These are phyloP conservation scores for Recurvomyces mirabilis DNA, from an alignment of 495 filamentous ascomycete genomes.

Conservation along the genomic window DNA sequence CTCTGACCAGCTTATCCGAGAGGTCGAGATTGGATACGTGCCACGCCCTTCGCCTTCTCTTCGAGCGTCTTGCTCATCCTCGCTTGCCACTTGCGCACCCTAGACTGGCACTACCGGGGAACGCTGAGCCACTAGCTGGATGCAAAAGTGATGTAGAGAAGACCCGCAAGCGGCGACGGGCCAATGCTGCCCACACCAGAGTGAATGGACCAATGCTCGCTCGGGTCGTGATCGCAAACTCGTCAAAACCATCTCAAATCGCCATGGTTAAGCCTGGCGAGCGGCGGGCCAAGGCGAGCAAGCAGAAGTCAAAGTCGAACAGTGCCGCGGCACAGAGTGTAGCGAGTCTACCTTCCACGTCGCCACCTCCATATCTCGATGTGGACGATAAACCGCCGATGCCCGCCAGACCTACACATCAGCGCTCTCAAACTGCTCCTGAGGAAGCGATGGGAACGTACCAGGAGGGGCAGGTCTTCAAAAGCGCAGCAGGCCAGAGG, in stretches of 20 bases:
- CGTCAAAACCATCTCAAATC: slow-evolving; percentile 14
- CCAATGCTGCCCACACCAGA: neutral
- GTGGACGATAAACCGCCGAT: neutral
- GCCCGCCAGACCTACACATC: neutral
- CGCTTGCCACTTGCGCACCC: slow-evolving; percentile 6
- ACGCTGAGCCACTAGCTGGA: slow-evolving; percentile 13
- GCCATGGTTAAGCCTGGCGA: slow-evolving; percentile 18
- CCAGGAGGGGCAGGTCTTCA: too few relatives aligned
- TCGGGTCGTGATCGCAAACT: slow-evolving; percentile 13
- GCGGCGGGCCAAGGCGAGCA: slow-evolving; percentile 6
- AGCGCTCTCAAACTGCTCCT: neutral
- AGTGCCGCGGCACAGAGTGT: neutral
- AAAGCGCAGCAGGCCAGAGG: neutral
- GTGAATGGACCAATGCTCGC: slow-evolving; percentile 8
- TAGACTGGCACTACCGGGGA: slow-evolving; percentile 7
- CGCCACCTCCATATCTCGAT: neutral
- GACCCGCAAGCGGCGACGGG: neutral
- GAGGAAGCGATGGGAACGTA: too few relatives aligned
- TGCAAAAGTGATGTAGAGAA: neutral
- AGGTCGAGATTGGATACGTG: slow-evolving; percentile 28
- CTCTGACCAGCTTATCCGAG: slow-evolving; percentile 30
- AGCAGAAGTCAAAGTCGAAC: neutral
- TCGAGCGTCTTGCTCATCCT: neutral
- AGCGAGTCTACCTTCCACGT: neutral
- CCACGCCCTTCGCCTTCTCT: slow-evolving; percentile 26